Evolutionary conservation across 768 basidiomycete genomes (phyloP).

Genomic region (Leccinum obscurum): DNA sequence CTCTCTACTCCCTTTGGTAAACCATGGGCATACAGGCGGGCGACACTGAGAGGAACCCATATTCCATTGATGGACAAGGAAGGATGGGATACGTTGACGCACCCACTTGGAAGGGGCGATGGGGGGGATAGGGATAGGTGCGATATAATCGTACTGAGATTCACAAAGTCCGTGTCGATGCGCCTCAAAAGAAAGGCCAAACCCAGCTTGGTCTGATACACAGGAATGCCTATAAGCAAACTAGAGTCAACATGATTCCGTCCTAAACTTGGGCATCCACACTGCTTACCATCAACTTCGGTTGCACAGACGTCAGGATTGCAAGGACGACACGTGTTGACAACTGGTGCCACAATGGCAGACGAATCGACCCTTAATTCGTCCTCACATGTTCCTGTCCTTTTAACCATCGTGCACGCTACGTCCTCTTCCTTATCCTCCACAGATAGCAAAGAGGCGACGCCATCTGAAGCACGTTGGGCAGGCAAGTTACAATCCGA

Average conservation of each 20-base stretch:
- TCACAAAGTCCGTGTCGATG: constrained; percentile 79
- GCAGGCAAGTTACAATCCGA: constrained; percentile 10
- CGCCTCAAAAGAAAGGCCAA: constrained; percentile 60
- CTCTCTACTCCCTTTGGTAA: constrained; percentile 40
- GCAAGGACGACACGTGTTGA: constrained; percentile 65
- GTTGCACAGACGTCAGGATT: constrained; percentile 63
- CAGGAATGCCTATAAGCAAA: constrained; percentile 58
- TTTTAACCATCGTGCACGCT: constrained; percentile 6
- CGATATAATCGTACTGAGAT: constrained; percentile 51
- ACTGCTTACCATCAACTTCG: constrained; percentile 64
- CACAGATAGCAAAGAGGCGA: neutral
- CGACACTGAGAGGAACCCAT: constrained; percentile 67
- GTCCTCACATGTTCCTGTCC: constrained; percentile 3
- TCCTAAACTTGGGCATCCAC: neutral
- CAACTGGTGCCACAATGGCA: constrained; percentile 34
- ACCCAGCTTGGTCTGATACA: constrained; percentile 68
- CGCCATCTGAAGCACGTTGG: constrained; percentile 7
- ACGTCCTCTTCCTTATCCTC: constrained; percentile 8
- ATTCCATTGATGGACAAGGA: constrained; percentile 56
- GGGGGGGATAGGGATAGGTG: constrained; percentile 36
- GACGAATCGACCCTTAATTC: constrained; percentile 6
- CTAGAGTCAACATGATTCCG: constrained; percentile 9
- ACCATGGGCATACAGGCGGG: constrained; percentile 42
- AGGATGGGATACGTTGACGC: constrained; percentile 52
- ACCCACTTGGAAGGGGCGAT: constrained; percentile 43